Evolutionary conservation across 106 monocot genomes (phyloP), one percentile per base, ranked within the genome.

Genomic region (Platanthera guangdongensis): DNA sequence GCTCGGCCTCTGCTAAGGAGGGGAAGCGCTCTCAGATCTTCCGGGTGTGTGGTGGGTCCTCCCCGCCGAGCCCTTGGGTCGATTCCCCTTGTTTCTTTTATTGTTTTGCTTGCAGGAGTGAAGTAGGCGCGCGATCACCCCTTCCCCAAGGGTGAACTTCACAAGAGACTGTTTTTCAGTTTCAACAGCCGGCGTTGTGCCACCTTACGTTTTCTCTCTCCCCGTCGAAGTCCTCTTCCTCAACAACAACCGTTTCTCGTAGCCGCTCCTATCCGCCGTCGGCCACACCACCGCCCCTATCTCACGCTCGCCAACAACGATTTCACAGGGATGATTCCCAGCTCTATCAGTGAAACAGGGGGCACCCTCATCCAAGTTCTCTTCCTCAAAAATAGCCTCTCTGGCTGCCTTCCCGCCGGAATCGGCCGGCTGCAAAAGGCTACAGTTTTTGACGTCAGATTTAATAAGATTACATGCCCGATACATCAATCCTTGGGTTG

Each of bases 261-360:
- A 75, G 59, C 16, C 70, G 0, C 72, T 91, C 7, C 88, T 88
- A 1, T 18, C 75, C 11, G 60, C 78, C 75, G 68, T 86, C 53
- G 84, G 88, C 53, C 2, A 7, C 57, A 52, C 86, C 19, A 15
- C 74, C 0, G 88, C 75, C 1, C 54, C 30, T 88, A 78, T 76
- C 64, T 88, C 14, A 85, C 85, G 22, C 75, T 88, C 30, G 91
- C 91, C 9, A 88, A 91, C 84, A 86, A 91, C 65, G 74, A 71
- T 13, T 88, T 91, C 84, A 88, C 84, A 5, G 88, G 88, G 21
- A 62, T 73, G 4, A 86, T 91, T 48, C 88, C 88, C 9, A 0
- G 16, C 10, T 73, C 79, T 47, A 84, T 91, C 6, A 9, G 82
- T 74, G 59, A 80, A 21, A 51, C 84, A 25, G 74, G 79, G 6